Evolutionary conservation across 2,329 filamentous ascomycete species (phyloP), one percentile per base, ranked within the genome.

Genomic region (Aspergillus niger): DNA sequence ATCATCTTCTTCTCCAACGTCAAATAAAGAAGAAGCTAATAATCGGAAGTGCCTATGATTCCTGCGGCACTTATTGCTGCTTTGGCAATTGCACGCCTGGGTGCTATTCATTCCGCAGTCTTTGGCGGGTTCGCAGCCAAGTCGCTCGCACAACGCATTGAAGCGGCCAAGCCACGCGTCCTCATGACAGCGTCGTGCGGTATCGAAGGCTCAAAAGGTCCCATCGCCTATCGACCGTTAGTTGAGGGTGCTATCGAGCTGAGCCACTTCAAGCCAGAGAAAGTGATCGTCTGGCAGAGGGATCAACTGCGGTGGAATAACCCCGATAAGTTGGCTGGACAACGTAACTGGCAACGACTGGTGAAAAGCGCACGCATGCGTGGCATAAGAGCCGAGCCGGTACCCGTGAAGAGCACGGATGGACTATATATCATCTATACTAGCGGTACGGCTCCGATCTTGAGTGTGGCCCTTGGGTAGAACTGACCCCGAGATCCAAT

Each of bases 351-450:
- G 93, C 89, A 92, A 71, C 81, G 86, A 59, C 79, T 96, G 17
- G 86, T 91, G 4, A 86, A 88, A 68, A 91, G 88, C 67, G 91
- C 89, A 3, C 83, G 79, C 48, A 85, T 85, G 44, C 82, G 91
- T 62, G 86, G 86, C 0, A 68, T 92, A 38, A 88, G 83, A 70
- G 90, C 90, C 0, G 88, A 83, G 6, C 89, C 91, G 59, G 92
- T 96, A 11, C 87, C 92, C 0, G 87, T 97, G 2, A 87, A 85
- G 64, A 91, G 91, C 55, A 88, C 85, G 7, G 92, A 97, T 67
- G 86, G 86, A 1, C 79, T 96, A n/a, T 97, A 97, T 75, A 90
- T 96, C 67, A 96, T 96, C 60, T 94, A 96, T 72, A 96, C 92
- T 0, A 91, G 88, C 54, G 86, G 81, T 81, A 67, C 24, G 63